Conservation (phyloP, 176 grass and related monocot species). For the Musa troglodytarum region DNA sequence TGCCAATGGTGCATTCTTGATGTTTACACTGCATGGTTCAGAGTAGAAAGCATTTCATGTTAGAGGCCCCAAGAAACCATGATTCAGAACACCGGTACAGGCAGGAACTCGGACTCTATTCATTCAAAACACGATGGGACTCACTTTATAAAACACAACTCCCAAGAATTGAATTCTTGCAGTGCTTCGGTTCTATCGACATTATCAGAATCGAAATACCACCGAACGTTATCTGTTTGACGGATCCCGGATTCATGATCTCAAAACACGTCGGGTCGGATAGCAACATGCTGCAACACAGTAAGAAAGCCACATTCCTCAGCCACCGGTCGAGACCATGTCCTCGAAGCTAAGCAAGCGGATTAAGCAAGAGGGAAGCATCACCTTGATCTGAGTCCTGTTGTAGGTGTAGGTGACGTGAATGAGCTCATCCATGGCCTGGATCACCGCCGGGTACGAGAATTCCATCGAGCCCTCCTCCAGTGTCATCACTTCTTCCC, state of each 20-base stretch:
- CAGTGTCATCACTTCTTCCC: slow-evolving; percentile 40
- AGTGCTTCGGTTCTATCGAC: too few species aligned
- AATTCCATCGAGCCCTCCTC: slow-evolving; percentile 47
- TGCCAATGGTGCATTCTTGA: too few species aligned
- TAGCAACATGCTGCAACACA: slow-evolving; percentile 34
- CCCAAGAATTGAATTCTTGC: too few species aligned
- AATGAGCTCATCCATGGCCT: slow-evolving; percentile 35
- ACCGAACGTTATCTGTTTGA: too few species aligned
- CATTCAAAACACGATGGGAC: too few species aligned
- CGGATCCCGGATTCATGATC: neutral
- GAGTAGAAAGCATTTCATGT: too few species aligned
- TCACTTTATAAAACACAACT: too few species aligned
- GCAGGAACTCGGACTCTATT: too few species aligned
- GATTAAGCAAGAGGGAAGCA: neutral
- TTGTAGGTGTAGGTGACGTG: slow-evolving; percentile 61
- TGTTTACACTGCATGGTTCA: too few species aligned
- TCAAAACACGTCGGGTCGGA: neutral
- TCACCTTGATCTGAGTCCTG: slow-evolving; percentile 45
- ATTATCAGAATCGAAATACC: too few species aligned
- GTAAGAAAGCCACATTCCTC: neutral
- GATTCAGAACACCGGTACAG: too few species aligned
- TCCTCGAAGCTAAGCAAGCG: neutral
- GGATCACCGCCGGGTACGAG: slow-evolving; percentile 49
- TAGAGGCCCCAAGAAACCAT: too few species aligned
- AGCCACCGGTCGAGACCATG: neutral